Evolutionary conservation across 2,329 filamentous ascomycete species (phyloP), one percentile per base, ranked within the genome.

Genomic region (Ophioceras dolichostomum): DNA sequence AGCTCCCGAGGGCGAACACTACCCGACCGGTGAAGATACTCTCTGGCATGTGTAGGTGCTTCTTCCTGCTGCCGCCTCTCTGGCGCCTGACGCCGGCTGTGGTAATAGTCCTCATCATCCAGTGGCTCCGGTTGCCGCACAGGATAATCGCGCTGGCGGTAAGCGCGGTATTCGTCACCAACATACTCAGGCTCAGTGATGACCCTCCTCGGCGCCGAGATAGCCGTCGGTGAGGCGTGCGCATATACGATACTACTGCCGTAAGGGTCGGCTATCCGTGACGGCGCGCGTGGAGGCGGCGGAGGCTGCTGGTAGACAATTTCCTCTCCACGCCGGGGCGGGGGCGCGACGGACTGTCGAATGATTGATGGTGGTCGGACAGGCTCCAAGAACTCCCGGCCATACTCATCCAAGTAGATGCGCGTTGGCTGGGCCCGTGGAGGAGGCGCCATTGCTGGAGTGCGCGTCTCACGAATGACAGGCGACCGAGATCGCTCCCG

Each of bases 331-430:
- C 38, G 45, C 26, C 54, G 51, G 19, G 50, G 42, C 13, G 68
- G 61, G 29, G 71, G 66, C 4, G 68, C 70, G 13, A 70, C 62
- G 7, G 74, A 76, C 35, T 71, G 70, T 33, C 70, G 60, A 16
- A 65, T 50, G 14, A 64, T 44, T 16, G 47, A 32, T 8, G 48
- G 38, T 18, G 55, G 47, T 34, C 63, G 65, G 9, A 59, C 48
- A 19, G 74, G 71, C 47, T 79, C 73, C 41, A 70, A 56, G 59
- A 88, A 95, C 53, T 85, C 77, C 53, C 84, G 83, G 29, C 87
- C 87, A 56, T 79, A 84, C 43, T 83, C 76, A 58, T 95, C 88
- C 38, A 93, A 67, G 24, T 94, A 68, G 44, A 94, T 80, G 43
- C 79, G 76, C 39, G 78, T 65, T 32, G 72, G 62, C 14, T 72